Base-by-base conservation (phyloP, 106 monocot species). In the Dendrobium chrysotoxum region DNA sequence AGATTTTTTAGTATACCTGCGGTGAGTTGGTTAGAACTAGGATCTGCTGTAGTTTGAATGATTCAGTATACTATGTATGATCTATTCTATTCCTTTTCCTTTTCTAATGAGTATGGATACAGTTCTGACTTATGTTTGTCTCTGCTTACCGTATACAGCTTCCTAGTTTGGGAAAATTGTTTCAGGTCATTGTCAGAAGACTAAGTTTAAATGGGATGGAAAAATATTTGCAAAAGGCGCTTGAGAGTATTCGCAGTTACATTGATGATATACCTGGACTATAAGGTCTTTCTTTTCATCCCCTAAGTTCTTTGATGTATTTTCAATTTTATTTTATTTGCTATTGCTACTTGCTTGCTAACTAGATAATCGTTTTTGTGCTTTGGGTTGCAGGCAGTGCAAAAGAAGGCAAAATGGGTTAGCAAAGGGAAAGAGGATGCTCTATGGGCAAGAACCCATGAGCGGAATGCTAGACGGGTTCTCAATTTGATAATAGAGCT, bases 401-500 rank as follows among this genome's bases (percentile, higher is more conserved):
- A 99, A 80, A 93, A 87, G 75, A 92, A 89, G 82, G 88, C 79
- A 16, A 83, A 79, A 84, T 99, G 95, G 99, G 65, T 86, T 58
- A 91, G 42, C 76, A 90, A 80, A 83, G 55, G 40, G 23, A 90
- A 91, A 70, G 84, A 76, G 65, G 81, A 88, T 74, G 76, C 44
- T 53, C 71, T 95, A 76, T 99, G 99, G 99, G 87, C 86, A 41
- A 92, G 77, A 84, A 86, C 95, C 15, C 99, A 99, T 58, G 85
- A 88, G 80, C 72, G 95, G 47, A 99, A 99, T 85, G 99, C 99
- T 26, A 93, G 46, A 55, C 86, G 99, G 67, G 80, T 95, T 70
- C 89, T 99, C 70, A 93, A 88, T 82, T 72, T 93, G 76, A 99
- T 99, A 75, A 90, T 99, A 68, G 91, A 92, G 87, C 81, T 99